Evolutionary conservation across 768 basidiomycete species (phyloP).

Genomic region (Tricholoma saponaceum): DNA sequence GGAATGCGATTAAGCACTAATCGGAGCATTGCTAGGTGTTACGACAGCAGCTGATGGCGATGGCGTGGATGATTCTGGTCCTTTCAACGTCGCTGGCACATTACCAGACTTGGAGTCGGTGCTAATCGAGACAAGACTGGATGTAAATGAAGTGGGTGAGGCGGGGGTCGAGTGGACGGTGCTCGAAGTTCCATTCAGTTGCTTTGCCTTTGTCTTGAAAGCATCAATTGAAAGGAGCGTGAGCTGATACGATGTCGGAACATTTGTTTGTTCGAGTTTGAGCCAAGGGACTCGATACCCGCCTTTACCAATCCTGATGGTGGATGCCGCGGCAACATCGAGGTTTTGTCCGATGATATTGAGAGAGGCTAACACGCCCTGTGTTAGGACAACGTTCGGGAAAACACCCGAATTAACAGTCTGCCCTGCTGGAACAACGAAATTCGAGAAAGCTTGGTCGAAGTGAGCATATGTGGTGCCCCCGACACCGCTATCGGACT

Average conservation of each 20-base stretch:
- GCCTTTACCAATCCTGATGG: slow-evolving; percentile 41
- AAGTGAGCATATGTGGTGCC: slow-evolving; percentile 58
- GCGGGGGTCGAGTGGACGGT: slow-evolving; percentile 3
- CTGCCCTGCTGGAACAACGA: slow-evolving; percentile 52
- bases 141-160: not conserved
- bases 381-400: slow-evolving; percentile 50
- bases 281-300: slow-evolving; percentile 69
- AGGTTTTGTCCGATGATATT: slow-evolving; percentile 50
- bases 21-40: not conserved
- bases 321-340: slow-evolving; percentile 49
- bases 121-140: not conserved
- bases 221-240: slow-evolving; percentile 13
- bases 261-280: slow-evolving; percentile 47
- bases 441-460: slow-evolving; percentile 47
- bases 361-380: slow-evolving; percentile 56
- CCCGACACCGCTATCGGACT: slow-evolving; percentile 49
- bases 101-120: not conserved
- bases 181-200: slow-evolving; percentile 12
- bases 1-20: not conserved
- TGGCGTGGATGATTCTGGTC: not conserved
- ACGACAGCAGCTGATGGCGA: not conserved
- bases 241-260: slow-evolving; percentile 49
- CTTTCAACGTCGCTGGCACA: not conserved
- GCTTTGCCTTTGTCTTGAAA: slow-evolving; percentile 19
- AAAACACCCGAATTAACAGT: slow-evolving; percentile 61